Base-by-base conservation (phyloP, 495 filamentous ascomycete species). In the Aeminium ludgeri region DNA sequence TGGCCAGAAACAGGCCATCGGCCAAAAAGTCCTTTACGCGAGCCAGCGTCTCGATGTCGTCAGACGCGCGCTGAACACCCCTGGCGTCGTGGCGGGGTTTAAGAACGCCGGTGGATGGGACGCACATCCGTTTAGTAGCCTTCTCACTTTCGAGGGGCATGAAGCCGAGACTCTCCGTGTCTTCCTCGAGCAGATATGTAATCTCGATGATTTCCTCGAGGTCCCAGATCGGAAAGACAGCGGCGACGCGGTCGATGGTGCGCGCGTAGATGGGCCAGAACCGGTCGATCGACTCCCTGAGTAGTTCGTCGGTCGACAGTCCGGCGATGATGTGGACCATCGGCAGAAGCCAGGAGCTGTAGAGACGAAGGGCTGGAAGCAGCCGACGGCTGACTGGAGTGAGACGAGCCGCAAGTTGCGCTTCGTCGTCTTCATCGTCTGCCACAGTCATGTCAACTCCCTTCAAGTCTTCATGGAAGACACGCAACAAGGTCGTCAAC, bases 151-250 rank as follows among this genome's bases (percentile, higher is more conserved):
- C 56, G 16, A 89, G 59, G 4, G 82, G 82, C 39, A 67, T 63
- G 56, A 86, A 84, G n/a, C 77, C 78, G 40, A 83, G 62, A 13
- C 72, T 82, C 27, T 79, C 72, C 46, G 73, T 74, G 54, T 89
- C 82, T 55, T 89, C 82, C 41, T 81, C 74, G 1, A 89, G 63
- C 36, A 86, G 62, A 54, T 86, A 86, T 16, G 72, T 68, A 10
- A 77, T 48, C 23, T 62, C 57, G 2, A 72, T 70, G 17, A 82
- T 62, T 35, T 67, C 48, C 10, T 51, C 48, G 18, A 51, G 34
- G 37, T 28, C 39, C 48, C 48, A 51, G 23, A 51, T 36, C 10
- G 38, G 38, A 23, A 51, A 51, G 10, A 46, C 29, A 20, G 36
- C 38, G 4, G 48, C 39, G 7, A 51, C 23, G 8, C 34, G 15